Evolutionary conservation across 768 basidiomycete genomes (phyloP).

Genomic region (Pleurotus citrinopileatus): DNA sequence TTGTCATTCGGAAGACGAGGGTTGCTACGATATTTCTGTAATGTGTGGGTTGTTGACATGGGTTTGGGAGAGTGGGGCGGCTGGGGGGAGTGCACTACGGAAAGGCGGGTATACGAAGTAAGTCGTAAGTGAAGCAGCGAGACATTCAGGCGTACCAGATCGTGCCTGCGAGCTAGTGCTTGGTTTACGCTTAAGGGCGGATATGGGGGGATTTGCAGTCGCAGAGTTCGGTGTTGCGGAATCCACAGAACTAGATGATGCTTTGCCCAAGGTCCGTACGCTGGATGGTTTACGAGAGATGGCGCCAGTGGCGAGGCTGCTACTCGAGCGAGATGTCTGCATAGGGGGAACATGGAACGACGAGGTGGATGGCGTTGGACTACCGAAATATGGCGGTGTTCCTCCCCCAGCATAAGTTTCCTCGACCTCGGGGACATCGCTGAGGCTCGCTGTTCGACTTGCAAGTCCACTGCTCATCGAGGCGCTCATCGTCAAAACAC

Average conservation of each 20-base stretch:
- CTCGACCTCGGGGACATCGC: constrained; percentile 9
- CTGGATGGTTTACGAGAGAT: constrained; percentile 12
- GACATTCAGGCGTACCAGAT: not conserved
- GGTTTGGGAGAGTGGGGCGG: constrained; percentile 17
- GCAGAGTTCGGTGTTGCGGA: constrained; percentile 2
- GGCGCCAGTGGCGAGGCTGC: not conserved
- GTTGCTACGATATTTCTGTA: constrained; percentile 38
- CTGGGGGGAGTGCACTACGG: constrained; percentile 16
- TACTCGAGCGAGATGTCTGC: not conserved
- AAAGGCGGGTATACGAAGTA: not conserved
- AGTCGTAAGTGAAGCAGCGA: not conserved
- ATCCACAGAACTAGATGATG: constrained; percentile 1
- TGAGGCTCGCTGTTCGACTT: not conserved
- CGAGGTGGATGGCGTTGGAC: constrained; percentile 5
- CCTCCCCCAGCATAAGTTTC: not conserved
- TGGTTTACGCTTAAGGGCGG: constrained; percentile 15
- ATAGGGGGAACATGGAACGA: not conserved
- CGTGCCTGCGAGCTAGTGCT: constrained; percentile 17
- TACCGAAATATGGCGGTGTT: not conserved
- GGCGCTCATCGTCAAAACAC: no score
- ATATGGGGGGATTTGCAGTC: not conserved
- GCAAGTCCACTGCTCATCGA: not conserved
- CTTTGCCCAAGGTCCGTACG: constrained; percentile 12
- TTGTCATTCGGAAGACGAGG: constrained; percentile 64
- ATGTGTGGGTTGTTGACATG: constrained; percentile 13